A percentile compares a stretch with the other conserved stretches of the same genome.
phyloP scores from a whole-genome alignment of 495 filamentous ascomycete species.

The Extremus antarcticus region DNA sequence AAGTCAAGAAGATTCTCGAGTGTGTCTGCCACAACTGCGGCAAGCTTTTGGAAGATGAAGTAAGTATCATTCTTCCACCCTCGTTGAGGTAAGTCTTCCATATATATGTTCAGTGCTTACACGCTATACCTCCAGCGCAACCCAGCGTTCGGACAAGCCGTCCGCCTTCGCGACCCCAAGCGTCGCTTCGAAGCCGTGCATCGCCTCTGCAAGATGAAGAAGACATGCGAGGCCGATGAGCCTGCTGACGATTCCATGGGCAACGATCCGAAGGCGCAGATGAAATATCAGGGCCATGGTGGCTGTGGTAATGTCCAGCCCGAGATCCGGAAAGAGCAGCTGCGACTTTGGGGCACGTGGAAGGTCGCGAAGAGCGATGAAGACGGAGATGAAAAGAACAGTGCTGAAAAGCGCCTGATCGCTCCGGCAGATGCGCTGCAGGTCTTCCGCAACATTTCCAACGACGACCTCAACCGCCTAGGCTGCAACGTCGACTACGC shows the following conservation, averaged over 20 bases:
- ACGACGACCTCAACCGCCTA: slow-evolving; percentile 70
- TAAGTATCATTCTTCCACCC: slow-evolving; percentile 52
- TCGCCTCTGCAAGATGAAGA: slow-evolving; percentile 76
- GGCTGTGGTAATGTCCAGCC: slow-evolving; percentile 91
- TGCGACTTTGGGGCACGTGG: slow-evolving; percentile 72
- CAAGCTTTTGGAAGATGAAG: slow-evolving; percentile 86
- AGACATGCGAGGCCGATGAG: slow-evolving; percentile 64
- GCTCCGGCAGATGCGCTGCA: slow-evolving; percentile 73
- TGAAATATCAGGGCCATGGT: slow-evolving; percentile 53
- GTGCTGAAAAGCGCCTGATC: slow-evolving; percentile 74
- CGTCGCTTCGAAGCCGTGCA: slow-evolving; percentile 82
- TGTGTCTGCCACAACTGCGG: slow-evolving; percentile 97
- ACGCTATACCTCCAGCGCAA: slow-evolving; percentile 54
- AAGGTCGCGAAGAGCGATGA: slow-evolving; percentile 67
- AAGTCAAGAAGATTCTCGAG: slow-evolving; percentile 96
- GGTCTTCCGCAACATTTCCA: slow-evolving; percentile 71
- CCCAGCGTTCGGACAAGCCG: slow-evolving; percentile 66
- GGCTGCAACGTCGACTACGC: slow-evolving; percentile 89
- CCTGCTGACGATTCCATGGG: slow-evolving; percentile 46
- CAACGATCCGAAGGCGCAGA: slow-evolving; percentile 37
- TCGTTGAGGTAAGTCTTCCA: slow-evolving; percentile 26
- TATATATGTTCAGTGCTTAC: slow-evolving; percentile 52
- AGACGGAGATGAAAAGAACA: slow-evolving; percentile 38
- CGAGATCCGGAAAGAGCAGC: slow-evolving; percentile 69
- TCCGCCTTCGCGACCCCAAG: slow-evolving; percentile 81